Evolutionary conservation across 768 basidiomycete genomes (phyloP).

Genomic region (Sporobolomyces phaffii): DNA sequence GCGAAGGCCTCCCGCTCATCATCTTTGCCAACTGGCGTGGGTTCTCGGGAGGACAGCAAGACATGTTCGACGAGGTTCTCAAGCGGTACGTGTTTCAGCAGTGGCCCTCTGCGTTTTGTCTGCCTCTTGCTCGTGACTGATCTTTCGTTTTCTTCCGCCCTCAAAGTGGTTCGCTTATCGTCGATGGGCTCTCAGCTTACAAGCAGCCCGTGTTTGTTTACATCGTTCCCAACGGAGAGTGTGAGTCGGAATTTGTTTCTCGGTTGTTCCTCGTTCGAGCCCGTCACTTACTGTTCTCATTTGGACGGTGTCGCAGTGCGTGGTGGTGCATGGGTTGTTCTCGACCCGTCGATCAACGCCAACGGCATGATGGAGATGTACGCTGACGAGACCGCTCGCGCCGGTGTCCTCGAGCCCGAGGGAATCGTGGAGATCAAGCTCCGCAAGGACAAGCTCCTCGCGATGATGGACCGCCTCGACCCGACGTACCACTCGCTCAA

Average conservation of each 20-base stretch:
- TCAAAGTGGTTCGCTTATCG: conserved; percentile 55
- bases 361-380: conserved; percentile 97
- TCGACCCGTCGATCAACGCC: conserved; percentile 94
- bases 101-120: not conserved
- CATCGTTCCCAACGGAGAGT: conserved; percentile 95
- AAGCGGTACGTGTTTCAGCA: conserved; percentile 38
- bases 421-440: conserved; percentile 97
- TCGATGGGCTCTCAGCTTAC: conserved; percentile 93
- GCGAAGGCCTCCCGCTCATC: conserved; percentile 91
- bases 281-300: no score
- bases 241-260: not conserved
- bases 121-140: not conserved
- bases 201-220: conserved; percentile 98
- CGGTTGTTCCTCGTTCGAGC: no score
- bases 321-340: conserved; percentile 98
- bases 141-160: not conserved
- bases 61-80: conserved; percentile 59
- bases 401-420: conserved; percentile 91
- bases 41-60: conserved; percentile 98
- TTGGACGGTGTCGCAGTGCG: conserved; percentile 57
- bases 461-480: conserved; percentile 90
- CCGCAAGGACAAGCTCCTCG: conserved; percentile 84
- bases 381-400: conserved; percentile 88
- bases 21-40: conserved; percentile 99
- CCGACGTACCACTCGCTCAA: conserved; percentile 72